A percentile compares a stretch with the other conserved stretches of the same genome.
These are phyloP conservation scores for Cnidoscolus chayamansa DNA, from an alignment of 441 rosid genomes.

Conservation along the genomic window DNA sequence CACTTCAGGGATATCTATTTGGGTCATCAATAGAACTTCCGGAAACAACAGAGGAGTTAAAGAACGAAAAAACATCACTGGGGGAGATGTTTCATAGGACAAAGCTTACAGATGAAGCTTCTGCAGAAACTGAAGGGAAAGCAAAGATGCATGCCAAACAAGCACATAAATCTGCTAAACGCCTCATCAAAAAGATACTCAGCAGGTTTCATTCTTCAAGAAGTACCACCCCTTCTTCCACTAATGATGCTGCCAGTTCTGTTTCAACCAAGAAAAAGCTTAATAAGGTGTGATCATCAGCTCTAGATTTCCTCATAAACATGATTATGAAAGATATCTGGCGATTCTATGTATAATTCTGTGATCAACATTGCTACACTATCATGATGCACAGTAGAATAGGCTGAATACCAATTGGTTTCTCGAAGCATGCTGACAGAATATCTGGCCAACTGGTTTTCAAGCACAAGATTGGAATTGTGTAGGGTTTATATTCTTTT, in stretches of 20 bases:
- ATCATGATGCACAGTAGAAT: background rate
- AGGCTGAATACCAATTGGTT: background rate
- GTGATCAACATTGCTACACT: background rate
- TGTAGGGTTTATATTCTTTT: background rate
- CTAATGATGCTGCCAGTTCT: constrained; percentile 31
- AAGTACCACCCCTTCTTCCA: constrained; percentile 24
- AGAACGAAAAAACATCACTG: constrained; percentile 64
- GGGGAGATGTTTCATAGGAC: constrained; percentile 61
- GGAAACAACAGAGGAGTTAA: constrained; percentile 43
- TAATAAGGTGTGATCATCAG: constrained; percentile 50
- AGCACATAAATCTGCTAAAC: constrained; percentile 51
- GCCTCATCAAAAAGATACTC: constrained; percentile 57
- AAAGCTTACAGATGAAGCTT: constrained; percentile 40
- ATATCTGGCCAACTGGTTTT: background rate
- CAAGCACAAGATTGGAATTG: background rate
- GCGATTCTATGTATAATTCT: background rate
- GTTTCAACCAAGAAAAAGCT: constrained; percentile 51
- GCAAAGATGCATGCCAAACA: constrained; percentile 41
- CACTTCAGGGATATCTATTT: constrained; percentile 84
- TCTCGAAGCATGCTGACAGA: background rate
- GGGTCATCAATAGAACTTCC: constrained; percentile 57
- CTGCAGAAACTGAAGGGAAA: constrained; percentile 34
- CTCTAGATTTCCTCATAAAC: constrained; percentile 14
- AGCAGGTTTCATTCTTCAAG: constrained; percentile 47
- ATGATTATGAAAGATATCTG: background rate